A percentile compares a stretch with the other conserved stretches of the same genome.
Evolutionary conservation across 2,329 filamentous ascomycete species (phyloP).

Genomic region (Ascochyta koolunga): DNA sequence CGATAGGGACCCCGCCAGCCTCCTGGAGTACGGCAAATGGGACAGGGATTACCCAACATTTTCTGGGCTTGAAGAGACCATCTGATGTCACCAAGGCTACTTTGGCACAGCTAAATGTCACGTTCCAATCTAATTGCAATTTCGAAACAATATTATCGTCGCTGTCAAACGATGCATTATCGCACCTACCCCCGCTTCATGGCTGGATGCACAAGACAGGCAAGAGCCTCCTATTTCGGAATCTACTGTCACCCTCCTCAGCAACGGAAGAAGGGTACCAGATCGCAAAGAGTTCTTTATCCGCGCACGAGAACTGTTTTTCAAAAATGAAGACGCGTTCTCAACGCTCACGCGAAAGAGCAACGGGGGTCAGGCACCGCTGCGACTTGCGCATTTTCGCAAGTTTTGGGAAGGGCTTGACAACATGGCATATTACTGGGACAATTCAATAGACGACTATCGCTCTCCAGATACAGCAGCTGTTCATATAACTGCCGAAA

Average conservation of each 20-base stretch:
- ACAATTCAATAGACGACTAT: constrained; percentile 64
- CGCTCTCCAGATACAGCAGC: constrained; percentile 40
- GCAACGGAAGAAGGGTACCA: constrained; percentile 57
- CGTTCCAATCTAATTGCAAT: constrained; percentile 43
- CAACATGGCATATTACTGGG: constrained; percentile 67
- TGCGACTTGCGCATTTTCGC: constrained; percentile 61
- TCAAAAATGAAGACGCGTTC: constrained; percentile 64
- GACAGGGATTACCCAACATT: constrained; percentile 54
- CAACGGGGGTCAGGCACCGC: constrained; percentile 52
- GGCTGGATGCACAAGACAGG: constrained; percentile 37
- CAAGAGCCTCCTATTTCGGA: constrained; percentile 35
- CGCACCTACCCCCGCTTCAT: constrained; percentile 49
- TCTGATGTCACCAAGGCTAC: constrained; percentile 50
- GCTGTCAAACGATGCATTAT: constrained; percentile 39
- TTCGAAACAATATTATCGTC: constrained; percentile 49
- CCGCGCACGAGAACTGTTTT: constrained; percentile 57
- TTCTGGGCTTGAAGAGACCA: constrained; percentile 50
- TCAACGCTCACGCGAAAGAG: constrained; percentile 60
- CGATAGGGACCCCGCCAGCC: constrained; percentile 27
- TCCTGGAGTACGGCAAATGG: constrained; percentile 44
- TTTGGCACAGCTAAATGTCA: constrained; percentile 52
- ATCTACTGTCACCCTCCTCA: constrained; percentile 44
- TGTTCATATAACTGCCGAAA: constrained; percentile 5
- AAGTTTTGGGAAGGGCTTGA: constrained; percentile 67
- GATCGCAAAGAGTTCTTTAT: constrained; percentile 56